Evolutionary conservation across 73 alveolate genomes (phyloP).

Genomic region (Symbiodinium natans): DNA sequence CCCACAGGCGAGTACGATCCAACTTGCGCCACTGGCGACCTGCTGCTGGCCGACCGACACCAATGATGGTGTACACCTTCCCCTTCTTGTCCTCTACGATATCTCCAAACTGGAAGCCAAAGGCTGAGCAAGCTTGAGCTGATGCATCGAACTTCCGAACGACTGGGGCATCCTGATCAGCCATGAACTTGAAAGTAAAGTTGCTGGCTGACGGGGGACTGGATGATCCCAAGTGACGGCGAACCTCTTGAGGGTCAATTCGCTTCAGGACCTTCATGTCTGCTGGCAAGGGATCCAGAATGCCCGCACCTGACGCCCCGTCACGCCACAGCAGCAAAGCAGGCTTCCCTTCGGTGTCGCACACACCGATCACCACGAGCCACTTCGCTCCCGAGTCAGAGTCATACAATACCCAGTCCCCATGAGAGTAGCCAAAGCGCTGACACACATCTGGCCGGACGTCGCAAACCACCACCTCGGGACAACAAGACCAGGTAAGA

Average conservation of each 20-base stretch:
- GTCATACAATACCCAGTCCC: background rate
- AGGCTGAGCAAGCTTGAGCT: background rate
- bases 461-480: constrained; percentile 2
- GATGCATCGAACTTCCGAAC: background rate
- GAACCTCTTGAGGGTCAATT: background rate
- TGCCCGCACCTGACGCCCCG: background rate
- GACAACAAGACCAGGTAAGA: background rate
- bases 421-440: background rate
- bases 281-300: background rate
- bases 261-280: background rate
- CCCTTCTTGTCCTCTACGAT: background rate
- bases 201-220: background rate
- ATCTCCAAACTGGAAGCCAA: background rate
- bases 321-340: constrained; percentile 7
- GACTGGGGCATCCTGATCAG: background rate
- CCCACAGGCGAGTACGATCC: background rate
- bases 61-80: background rate
- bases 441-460: background rate
- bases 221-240: background rate
- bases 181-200: background rate
- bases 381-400: background rate
- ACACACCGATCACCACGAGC: constrained; percentile 7
- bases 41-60: background rate
- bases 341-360: background rate
- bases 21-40: background rate